Base-by-base conservation (phyloP, 768 basidiomycete species). In the Termitomyces sp. region DNA sequence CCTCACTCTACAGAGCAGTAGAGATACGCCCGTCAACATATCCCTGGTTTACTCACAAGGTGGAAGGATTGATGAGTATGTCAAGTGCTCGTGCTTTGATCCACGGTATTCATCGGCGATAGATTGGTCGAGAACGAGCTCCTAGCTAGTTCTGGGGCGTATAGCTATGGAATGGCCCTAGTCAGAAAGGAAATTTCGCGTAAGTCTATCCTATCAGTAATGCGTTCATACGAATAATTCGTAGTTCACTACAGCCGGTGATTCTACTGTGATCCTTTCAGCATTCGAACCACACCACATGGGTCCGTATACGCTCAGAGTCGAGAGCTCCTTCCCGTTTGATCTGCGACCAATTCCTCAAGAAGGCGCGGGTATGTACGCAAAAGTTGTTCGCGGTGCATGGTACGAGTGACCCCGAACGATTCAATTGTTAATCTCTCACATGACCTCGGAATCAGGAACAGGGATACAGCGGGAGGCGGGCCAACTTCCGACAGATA, bases 321-420 rank as follows among this genome's bases (percentile, higher is more conserved):
- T 92, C 2, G 82, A 89, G 49, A 82, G 87, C 55, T 80, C 84
- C 1, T 66, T 68, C 56, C 77, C 81, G 1, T 78, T 94, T 51
- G 82, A 85, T 17, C 59, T 97, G 23, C 73, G 73, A 48, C 61
- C 82, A 0, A 87, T 97, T 23, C 83, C 86, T 0, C 82, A 86
- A 56, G 96, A 98, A 72, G 94, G 93, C 0, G 91, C 94, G 0
- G 95, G 94, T 0, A 91, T 97, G 93, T 96, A 88, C 66, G 72
- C 71, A 21, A 87, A 89, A 61, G 66, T 76, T 0, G 62, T 88
- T 2, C 79, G 73, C n/a, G 93, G 91, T 3, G 71, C 76, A 39
- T 98, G 95, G 95, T 91, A 59, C 25, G 34, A 30, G 34, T n/a
- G 7, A 23, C 30, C 23, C 25, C 30, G 45, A 39, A 19, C 35